Conservation (phyloP, 768 basidiomycete species). For the Termitomyces bulborhizus region DNA sequence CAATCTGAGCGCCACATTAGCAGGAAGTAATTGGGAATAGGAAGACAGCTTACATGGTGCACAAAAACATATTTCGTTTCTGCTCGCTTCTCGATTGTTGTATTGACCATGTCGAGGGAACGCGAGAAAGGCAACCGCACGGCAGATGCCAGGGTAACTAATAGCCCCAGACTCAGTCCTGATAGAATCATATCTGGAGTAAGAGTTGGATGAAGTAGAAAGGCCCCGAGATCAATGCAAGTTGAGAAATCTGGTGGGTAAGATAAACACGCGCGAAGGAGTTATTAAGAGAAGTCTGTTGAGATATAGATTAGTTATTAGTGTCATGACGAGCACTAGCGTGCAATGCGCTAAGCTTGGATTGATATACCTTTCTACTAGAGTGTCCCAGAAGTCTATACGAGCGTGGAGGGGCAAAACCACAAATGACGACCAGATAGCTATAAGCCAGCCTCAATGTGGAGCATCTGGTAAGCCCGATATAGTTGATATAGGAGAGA, state of each 20-base stretch:
- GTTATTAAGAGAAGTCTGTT: not conserved
- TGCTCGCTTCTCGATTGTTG: constrained; percentile 27
- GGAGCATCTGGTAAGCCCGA: not conserved
- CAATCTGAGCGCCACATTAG: constrained; percentile 27
- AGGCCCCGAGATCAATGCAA: not conserved
- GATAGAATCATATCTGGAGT: not conserved
- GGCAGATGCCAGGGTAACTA: not conserved
- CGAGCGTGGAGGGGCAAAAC: not conserved
- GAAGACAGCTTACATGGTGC: constrained; percentile 35
- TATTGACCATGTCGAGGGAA: not conserved
- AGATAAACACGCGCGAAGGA: not conserved
- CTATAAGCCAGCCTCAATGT: not conserved
- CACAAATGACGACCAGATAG: not conserved
- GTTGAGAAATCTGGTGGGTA: no score
- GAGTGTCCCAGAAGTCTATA: not conserved
- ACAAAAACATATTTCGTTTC: constrained; percentile 46
- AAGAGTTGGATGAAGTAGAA: not conserved
- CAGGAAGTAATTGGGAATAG: not conserved
- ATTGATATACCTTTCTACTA: not conserved
- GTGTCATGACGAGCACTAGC: not conserved
- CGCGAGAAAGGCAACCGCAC: not conserved
- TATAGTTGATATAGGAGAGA: not conserved
- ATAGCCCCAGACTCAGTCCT: not conserved
- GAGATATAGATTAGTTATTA: not conserved
- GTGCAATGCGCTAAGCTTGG: not conserved